phyloP scores from a whole-genome alignment of 306 rosid species.

The Mimosa pudica region DNA sequence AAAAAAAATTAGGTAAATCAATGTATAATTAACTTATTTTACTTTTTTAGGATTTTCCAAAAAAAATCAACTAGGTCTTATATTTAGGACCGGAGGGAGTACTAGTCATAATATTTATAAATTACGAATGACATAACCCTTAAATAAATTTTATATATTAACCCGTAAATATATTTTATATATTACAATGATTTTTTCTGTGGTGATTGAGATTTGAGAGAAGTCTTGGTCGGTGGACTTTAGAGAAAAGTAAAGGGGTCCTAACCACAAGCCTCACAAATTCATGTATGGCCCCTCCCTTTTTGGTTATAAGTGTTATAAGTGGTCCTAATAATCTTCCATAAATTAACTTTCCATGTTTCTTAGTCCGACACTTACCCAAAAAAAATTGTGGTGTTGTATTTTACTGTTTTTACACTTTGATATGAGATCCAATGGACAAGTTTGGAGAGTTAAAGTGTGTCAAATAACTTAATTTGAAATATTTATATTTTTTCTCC shows the following conservation, averaged over 20 bases:
- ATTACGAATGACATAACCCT: background rate
- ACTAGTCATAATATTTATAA: background rate
- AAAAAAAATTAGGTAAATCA: no score
- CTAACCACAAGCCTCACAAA: slow-evolving; percentile 41
- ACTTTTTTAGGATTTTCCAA: no score
- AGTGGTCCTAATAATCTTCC: slow-evolving; percentile 52
- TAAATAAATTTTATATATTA: background rate
- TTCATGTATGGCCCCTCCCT: slow-evolving; percentile 43
- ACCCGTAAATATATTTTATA: no score
- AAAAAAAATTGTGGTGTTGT: background rate
- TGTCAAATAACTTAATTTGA: no score
- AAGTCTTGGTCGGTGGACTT: slow-evolving; percentile 39
- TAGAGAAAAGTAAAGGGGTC: slow-evolving; percentile 42
- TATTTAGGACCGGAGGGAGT: no score
- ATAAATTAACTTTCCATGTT: slow-evolving; percentile 19
- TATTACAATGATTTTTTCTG: background rate
- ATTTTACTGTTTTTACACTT: no score
- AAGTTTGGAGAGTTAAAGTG: no score
- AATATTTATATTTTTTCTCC: no score
- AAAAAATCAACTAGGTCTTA: no score
- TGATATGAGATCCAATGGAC: no score
- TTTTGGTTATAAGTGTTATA: slow-evolving; percentile 10
- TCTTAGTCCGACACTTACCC: slow-evolving; percentile 20
- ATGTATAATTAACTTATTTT: no score
- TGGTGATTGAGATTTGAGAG: background rate